Evolutionary conservation across 2,329 filamentous ascomycete species (phyloP).

Genomic region (Colletotrichum sp.): DNA sequence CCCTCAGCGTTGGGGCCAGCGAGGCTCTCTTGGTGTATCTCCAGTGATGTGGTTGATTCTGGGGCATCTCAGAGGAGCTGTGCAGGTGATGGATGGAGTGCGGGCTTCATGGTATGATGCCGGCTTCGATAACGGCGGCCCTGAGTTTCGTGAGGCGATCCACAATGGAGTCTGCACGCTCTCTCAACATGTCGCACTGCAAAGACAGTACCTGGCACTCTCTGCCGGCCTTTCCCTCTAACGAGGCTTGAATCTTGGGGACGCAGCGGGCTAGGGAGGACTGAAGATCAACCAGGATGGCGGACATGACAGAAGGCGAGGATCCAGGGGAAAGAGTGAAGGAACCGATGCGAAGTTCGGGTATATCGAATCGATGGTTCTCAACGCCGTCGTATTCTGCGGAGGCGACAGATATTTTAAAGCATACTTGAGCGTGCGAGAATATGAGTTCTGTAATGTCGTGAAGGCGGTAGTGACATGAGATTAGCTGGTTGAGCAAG

Average conservation of each 20-base stretch:
- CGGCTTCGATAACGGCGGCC: not conserved
- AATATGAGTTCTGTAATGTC: conserved; percentile 41
- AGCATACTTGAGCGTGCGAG: conserved; percentile 35
- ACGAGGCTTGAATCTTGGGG: not conserved
- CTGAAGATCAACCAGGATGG: conserved; percentile 36
- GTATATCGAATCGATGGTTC: conserved; percentile 39
- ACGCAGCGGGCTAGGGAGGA: conserved; percentile 20
- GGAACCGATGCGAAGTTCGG: conserved; percentile 44
- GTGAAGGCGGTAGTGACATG: conserved; percentile 41
- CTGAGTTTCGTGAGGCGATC: conserved; percentile 19
- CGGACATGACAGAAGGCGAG: conserved; percentile 36
- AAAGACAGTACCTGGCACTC: conserved; percentile 26
- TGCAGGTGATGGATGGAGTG: not conserved
- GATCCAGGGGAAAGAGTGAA: conserved; percentile 37
- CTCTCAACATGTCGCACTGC: conserved; percentile 31
- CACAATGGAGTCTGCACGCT: conserved; percentile 24
- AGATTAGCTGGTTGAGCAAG: conserved; percentile 39
- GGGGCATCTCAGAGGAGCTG: not conserved
- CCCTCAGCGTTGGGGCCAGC: conserved; percentile 24
- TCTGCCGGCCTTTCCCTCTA: not conserved
- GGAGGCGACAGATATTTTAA: conserved; percentile 27
- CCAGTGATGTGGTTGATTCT: not conserved
- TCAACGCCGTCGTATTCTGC: conserved; percentile 26
- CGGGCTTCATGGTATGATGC: not conserved
- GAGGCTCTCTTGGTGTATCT: conserved; percentile 9